Evolutionary conservation across 192 early-diverging fungal species (phyloP).

Genomic region (Gonapodya sp.): DNA sequence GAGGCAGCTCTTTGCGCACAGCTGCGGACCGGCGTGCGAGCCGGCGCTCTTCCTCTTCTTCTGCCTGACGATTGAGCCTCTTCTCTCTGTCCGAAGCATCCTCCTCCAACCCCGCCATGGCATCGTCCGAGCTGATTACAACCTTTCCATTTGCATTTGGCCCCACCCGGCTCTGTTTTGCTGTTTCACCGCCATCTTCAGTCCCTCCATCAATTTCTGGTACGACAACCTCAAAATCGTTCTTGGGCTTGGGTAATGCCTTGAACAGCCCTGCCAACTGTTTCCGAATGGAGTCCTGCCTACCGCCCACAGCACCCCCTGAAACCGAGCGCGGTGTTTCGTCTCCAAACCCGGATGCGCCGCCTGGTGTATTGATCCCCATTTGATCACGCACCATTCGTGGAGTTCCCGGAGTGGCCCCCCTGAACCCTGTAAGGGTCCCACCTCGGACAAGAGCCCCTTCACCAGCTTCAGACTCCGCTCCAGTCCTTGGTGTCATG

Average conservation of each 20-base stretch:
- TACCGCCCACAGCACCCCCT: constrained; percentile 13
- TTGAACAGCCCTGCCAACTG: constrained; percentile 61
- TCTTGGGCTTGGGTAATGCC: constrained; percentile 74
- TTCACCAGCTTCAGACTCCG: neutral
- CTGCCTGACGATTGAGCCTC: neutral
- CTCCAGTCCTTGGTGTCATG: constrained; percentile 28
- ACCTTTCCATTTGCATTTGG: constrained; percentile 35
- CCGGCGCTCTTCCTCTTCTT: constrained; percentile 26
- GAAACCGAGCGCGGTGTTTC: neutral
- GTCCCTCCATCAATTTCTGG: constrained; percentile 48
- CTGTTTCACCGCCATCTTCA: constrained; percentile 32
- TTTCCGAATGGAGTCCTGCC: constrained; percentile 51
- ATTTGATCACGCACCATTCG: constrained; percentile 27
- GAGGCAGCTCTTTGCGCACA: constrained; percentile 66
- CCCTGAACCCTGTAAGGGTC: constrained; percentile 12
- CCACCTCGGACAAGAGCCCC: neutral
- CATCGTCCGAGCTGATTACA: neutral
- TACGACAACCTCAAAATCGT: constrained; percentile 84
- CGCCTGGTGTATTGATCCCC: constrained; percentile 51
- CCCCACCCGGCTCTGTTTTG: constrained; percentile 36
- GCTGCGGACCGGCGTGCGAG: constrained; percentile 58
- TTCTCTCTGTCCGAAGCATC: neutral
- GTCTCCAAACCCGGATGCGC: constrained; percentile 42
- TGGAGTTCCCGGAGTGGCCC: constrained; percentile 14
- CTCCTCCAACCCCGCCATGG: neutral